Conservation (phyloP, 306 rosid species). For the Begonia fuchsioides region DNA sequence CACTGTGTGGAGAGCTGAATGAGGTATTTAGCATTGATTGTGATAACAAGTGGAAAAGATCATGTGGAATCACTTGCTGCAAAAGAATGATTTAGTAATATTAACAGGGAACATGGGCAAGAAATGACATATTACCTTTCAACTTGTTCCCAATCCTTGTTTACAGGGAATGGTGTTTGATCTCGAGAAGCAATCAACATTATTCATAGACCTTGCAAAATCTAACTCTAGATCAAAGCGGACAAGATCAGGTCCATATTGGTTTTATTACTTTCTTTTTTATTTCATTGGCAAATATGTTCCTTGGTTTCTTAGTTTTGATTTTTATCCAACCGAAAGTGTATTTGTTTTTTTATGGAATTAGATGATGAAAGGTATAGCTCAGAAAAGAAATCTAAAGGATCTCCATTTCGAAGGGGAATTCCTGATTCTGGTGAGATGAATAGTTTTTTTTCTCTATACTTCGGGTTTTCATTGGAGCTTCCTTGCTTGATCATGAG, state of each 20-base stretch:
- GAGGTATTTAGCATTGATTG: too few species aligned
- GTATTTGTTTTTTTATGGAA: conserved; percentile 11
- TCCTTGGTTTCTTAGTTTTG: too few species aligned
- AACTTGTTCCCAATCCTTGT: conserved; percentile 13
- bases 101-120: background rate
- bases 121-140: too few species aligned
- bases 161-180: conserved; percentile 93
- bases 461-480: conserved; percentile 4
- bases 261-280: conserved; percentile 1
- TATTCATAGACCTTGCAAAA: conserved; percentile 82
- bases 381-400: conserved; percentile 70
- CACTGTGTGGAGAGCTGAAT: too few species aligned
- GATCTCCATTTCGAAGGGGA: conserved; percentile 37
- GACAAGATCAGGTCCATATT: conserved; percentile 35
- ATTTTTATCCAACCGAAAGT: background rate
- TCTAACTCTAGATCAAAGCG: conserved; percentile 92
- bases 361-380: conserved; percentile 67
- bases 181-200: conserved; percentile 77
- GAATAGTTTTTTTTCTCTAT: conserved; percentile 9
- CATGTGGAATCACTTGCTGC: background rate
- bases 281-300: background rate
- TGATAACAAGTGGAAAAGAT: background rate
- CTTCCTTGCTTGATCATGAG: conserved; percentile 1
- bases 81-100: background rate
- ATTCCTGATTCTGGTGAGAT: conserved; percentile 63